These are phyloP conservation scores for Petunia hybrid DNA, from an alignment of 305 asterid genomes.

Conservation along the genomic window DNA sequence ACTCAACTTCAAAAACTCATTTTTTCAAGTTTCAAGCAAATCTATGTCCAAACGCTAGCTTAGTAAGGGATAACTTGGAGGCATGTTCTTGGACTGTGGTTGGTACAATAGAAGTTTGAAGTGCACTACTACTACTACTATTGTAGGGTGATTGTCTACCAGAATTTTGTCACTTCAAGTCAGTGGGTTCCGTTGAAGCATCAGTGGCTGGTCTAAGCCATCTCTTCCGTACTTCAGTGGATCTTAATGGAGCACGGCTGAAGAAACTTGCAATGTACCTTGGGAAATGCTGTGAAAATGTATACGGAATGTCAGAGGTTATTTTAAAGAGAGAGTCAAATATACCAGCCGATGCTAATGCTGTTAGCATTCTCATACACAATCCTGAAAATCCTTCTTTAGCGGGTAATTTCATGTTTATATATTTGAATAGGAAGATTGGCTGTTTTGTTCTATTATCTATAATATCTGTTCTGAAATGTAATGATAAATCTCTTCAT, in stretches of 20 bases:
- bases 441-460: background rate
- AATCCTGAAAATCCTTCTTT: conserved; percentile 59
- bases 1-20: no score
- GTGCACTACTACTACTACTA: background rate
- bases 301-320: conserved; percentile 77
- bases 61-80: conserved; percentile 9
- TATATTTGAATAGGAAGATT: background rate
- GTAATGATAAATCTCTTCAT: conserved; percentile 1
- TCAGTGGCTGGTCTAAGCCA: conserved; percentile 85
- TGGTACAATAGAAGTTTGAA: conserved; percentile 14
- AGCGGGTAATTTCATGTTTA: conserved; percentile 54
- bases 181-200: conserved; percentile 74
- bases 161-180: conserved; percentile 51
- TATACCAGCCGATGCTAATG: conserved; percentile 79
- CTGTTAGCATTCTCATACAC: conserved; percentile 79
- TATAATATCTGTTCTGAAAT: background rate
- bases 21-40: no score
- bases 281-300: conserved; percentile 60
- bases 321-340: conserved; percentile 72
- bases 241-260: conserved; percentile 68
- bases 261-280: conserved; percentile 80
- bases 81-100: conserved; percentile 24
- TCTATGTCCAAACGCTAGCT: no score
- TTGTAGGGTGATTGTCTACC: conserved; percentile 56
- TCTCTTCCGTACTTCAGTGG: conserved; percentile 71